phyloP scores from a whole-genome alignment of 305 asterid species.

The Plantago coronopus region DNA sequence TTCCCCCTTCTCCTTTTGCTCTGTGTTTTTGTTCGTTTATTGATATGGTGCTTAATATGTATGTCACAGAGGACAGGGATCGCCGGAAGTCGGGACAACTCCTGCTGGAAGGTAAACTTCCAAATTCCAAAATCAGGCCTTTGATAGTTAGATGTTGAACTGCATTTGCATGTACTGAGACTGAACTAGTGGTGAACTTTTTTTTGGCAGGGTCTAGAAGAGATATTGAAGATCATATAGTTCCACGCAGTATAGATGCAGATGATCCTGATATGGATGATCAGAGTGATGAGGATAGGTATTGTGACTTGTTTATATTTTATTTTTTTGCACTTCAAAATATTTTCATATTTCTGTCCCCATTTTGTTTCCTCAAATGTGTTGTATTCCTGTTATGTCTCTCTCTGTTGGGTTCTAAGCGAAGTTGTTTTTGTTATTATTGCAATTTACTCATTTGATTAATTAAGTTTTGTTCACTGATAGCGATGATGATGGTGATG shows the following conservation, averaged over 20 bases:
- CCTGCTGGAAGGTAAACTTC: slow-evolving; percentile 70
- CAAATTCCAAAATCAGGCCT: not conserved
- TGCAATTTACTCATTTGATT: not conserved
- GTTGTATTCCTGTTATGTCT: too few species aligned
- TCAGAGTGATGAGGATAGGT: slow-evolving; percentile 53
- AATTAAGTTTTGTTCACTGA: slow-evolving; percentile 35
- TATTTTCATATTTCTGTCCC: not conserved
- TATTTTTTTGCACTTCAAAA: slow-evolving; percentile 20
- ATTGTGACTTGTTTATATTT: not conserved
- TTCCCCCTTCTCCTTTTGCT: not conserved
- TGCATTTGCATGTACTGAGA: not conserved
- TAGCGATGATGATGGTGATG: slow-evolving; percentile 83
- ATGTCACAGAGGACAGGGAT: slow-evolving; percentile 47
- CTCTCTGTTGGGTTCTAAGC: too few species aligned
- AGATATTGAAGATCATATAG: slow-evolving; percentile 67
- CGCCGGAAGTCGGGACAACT: slow-evolving; percentile 62
- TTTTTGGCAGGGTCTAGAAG: slow-evolving; percentile 58
- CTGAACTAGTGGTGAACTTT: slow-evolving; percentile 8
- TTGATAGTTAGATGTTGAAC: not conserved
- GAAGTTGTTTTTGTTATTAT: not conserved
- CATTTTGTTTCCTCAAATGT: too few species aligned
- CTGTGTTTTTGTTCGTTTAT: not conserved
- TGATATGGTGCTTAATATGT: slow-evolving; percentile 6
- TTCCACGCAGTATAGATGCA: slow-evolving; percentile 74
- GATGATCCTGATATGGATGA: slow-evolving; percentile 73